Evolutionary conservation across 768 basidiomycete genomes (phyloP).

Genomic region (Crepidotus variabilis): DNA sequence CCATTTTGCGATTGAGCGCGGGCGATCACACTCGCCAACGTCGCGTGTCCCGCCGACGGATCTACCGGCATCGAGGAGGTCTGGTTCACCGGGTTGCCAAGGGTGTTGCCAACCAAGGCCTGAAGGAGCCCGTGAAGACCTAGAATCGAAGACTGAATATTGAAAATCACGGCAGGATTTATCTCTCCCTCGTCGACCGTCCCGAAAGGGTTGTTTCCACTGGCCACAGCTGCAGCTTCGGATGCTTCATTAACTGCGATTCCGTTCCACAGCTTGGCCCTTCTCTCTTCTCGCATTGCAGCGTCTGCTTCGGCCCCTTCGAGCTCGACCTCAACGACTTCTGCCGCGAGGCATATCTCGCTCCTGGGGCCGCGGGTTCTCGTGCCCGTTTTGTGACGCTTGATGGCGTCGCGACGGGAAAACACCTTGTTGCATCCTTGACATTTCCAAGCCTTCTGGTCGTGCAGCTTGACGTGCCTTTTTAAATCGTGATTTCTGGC

Average conservation of each 20-base stretch:
- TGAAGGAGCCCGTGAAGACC: constrained; percentile 55
- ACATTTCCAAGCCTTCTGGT: constrained; percentile 71
- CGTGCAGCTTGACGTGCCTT: constrained; percentile 71
- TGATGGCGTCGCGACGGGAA: constrained; percentile 75
- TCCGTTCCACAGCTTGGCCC: constrained; percentile 62
- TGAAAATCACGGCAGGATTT: constrained; percentile 39
- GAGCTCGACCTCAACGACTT: constrained; percentile 57
- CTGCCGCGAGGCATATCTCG: constrained; percentile 51
- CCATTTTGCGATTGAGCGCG: constrained; percentile 56
- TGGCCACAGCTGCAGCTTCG: constrained; percentile 17
- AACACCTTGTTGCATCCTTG: constrained; percentile 72
- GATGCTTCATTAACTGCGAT: constrained; percentile 42
- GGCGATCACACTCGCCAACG: constrained; percentile 68
- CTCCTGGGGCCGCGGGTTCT: constrained; percentile 47
- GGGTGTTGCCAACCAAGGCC: constrained; percentile 50
- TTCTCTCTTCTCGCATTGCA: constrained; percentile 53
- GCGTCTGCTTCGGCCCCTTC: constrained; percentile 39
- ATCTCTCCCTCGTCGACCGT: constrained; percentile 62
- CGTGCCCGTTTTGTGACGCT: constrained; percentile 66
- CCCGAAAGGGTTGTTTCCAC: constrained; percentile 23
- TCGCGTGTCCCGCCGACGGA: constrained; percentile 57
- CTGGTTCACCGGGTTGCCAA: constrained; percentile 38
- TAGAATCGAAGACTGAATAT: constrained; percentile 50
- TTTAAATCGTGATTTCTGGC: constrained; percentile 78
- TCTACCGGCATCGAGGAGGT: constrained; percentile 29